phyloP scores from a whole-genome alignment of 2,329 filamentous ascomycete species.

The Penicillium aurantiogriseum region DNA sequence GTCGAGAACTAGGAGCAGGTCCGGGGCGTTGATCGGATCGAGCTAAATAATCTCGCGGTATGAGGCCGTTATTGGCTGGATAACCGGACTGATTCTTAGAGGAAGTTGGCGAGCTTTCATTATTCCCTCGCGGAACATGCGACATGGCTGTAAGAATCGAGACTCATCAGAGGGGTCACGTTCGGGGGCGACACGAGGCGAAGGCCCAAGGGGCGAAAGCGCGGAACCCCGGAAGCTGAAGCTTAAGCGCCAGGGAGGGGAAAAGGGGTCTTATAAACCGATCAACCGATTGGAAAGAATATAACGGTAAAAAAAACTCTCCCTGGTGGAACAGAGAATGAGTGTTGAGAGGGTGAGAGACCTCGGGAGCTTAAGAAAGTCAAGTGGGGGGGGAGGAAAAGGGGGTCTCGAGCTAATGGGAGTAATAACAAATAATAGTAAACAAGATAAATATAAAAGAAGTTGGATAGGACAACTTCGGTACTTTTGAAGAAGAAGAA shows the following conservation, averaged over 20 bases:
- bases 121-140: constrained; percentile 32
- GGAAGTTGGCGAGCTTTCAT: constrained; percentile 21
- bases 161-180: constrained; percentile 21
- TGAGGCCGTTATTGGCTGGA: constrained; percentile 29
- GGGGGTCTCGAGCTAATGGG: constrained; percentile 1
- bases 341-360: neutral
- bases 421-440: neutral
- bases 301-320: neutral
- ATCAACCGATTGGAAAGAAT: constrained; percentile 11
- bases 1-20: constrained; percentile 25
- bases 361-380: neutral
- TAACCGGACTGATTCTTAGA: constrained; percentile 16
- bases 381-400: constrained; percentile 4
- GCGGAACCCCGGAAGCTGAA: constrained; percentile 22
- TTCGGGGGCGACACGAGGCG: constrained; percentile 16
- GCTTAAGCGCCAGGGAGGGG: constrained; percentile 10
- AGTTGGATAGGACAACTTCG: neutral
- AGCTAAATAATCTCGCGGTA: constrained; percentile 38
- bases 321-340: neutral
- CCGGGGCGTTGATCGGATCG: constrained; percentile 29
- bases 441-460: neutral
- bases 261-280: constrained; percentile 14
- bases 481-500: neutral
- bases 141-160: constrained; percentile 34
- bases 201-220: constrained; percentile 10